Conservation (phyloP, 805 yeast species). For the Soucietia sequanensis region DNA sequence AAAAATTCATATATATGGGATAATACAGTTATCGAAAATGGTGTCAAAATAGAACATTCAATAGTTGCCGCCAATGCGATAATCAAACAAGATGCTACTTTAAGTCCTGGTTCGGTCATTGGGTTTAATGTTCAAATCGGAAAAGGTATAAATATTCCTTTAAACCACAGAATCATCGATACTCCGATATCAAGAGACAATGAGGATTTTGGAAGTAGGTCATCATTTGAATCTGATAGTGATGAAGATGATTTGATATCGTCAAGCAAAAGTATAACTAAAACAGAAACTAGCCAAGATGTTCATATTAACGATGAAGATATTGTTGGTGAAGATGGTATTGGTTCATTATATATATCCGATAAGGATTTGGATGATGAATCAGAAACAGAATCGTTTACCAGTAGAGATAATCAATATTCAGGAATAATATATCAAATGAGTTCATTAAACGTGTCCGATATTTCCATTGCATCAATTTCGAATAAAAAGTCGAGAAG, state of each 20-base stretch:
- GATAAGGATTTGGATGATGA: constrained; percentile 38
- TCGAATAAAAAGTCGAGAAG: constrained; percentile 41
- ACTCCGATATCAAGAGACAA: constrained; percentile 35
- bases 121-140: constrained; percentile 75
- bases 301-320: constrained; percentile 42
- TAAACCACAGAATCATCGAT: constrained; percentile 53
- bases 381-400: constrained; percentile 37
- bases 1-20: constrained; percentile 87
- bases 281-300: constrained; percentile 12
- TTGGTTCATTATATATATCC: constrained; percentile 49
- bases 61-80: constrained; percentile 67
- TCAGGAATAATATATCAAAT: constrained; percentile 48
- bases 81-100: constrained; percentile 49
- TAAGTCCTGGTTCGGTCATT: constrained; percentile 73
- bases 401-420: constrained; percentile 25
- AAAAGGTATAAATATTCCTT: constrained; percentile 46
- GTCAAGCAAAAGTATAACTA: constrained; percentile 18
- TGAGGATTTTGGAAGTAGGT: constrained; percentile 26
- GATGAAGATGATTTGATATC: constrained; percentile 18
- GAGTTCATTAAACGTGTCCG: constrained; percentile 51
- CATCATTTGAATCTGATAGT: constrained; percentile 28
- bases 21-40: constrained; percentile 68
- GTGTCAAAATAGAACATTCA: constrained; percentile 54
- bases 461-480: constrained; percentile 56
- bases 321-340: constrained; percentile 49